Base-by-base conservation (phyloP, 176 grass and related monocot species). In the Carex littledalei region DNA sequence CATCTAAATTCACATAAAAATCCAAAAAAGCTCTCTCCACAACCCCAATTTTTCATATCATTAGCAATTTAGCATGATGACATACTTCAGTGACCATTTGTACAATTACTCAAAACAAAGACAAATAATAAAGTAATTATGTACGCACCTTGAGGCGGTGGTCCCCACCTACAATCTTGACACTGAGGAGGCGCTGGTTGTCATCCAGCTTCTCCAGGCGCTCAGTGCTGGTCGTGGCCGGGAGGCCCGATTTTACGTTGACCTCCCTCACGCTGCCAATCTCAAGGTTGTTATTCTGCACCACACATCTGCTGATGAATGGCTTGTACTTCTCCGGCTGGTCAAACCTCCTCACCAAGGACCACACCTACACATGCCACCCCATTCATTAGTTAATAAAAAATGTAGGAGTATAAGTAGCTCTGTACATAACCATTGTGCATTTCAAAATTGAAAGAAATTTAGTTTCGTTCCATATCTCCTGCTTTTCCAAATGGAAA, bases 291-390 rank as follows among this genome's bases (percentile, higher is more conserved):
- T 89, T 90, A 6, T 90, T 77, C 85, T 83, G 90, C 89, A 97
- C 87, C 85, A 94, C 91, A 80, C 94, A 97, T 80, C 92, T 88
- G 87, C 94, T 97, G 35, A 97, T 85, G 67, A 97, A 97, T 41
- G 94, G 94, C 89, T 97, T 97, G 90, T 94, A 97, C 76, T 92
- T 91, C 35, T 97, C 88, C 6, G 94, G 94, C 80, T 97, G 92
- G 94, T 97, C 94, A 84, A 97, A 97, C 63, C 94, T 88, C 90
- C 94, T 94, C 86, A 94, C 94, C 74, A 97, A 86, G 86, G 94
- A 97, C 94, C 94, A 97, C 73, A 97, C 94, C 94, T 97, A 78
- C 6, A 75, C 61, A 64, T 66, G 50, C 29, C 17, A 52, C 18
- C 17, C 34, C 53, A 72, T 79, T 57, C 50, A 57, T 65, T 63